Percentiles rank a stretch among this genome's conserved stretches.
Evolutionary conservation across 352 stramenopile genomes (phyloP).

Genomic region (Achlya hypogyna): DNA sequence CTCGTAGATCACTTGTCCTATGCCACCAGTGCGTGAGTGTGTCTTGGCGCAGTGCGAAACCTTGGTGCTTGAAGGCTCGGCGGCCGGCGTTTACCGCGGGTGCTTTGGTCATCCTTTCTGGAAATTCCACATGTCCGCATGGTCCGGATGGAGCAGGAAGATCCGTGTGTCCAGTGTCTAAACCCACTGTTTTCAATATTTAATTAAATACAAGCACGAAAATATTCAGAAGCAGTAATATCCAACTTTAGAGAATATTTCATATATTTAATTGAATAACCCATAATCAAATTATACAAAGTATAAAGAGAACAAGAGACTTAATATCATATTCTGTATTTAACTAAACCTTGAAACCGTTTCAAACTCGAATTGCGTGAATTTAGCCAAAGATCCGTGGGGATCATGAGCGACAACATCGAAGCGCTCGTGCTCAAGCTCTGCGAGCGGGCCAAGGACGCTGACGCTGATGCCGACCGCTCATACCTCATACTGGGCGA

Average conservation of each 20-base stretch:
- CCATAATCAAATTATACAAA: too few relatives aligned
- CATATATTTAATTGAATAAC: too few relatives aligned
- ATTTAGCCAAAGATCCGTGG: background rate
- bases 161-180: too few relatives aligned
- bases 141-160: too few relatives aligned
- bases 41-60: background rate
- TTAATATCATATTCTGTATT: too few relatives aligned
- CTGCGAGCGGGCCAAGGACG: background rate
- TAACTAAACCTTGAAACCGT: too few relatives aligned
- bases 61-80: constrained; percentile 19
- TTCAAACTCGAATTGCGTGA: background rate
- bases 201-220: too few relatives aligned
- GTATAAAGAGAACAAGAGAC: too few relatives aligned
- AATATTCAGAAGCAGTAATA: too few relatives aligned
- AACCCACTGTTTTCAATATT: too few relatives aligned
- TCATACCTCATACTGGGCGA: constrained; percentile 5
- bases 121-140: background rate
- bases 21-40: background rate
- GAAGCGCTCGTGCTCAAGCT: constrained; percentile 15
- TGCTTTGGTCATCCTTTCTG: background rate
- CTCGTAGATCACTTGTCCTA: constrained; percentile 89
- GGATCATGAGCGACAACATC: background rate
- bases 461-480: background rate
- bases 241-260: too few relatives aligned
- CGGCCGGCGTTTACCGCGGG: constrained; percentile 5